Percentiles rank a stretch among this genome's conserved stretches.
Conservation (phyloP, 1,284 basidiomycete genomes). For the Gymnopus androsaceus region DNA sequence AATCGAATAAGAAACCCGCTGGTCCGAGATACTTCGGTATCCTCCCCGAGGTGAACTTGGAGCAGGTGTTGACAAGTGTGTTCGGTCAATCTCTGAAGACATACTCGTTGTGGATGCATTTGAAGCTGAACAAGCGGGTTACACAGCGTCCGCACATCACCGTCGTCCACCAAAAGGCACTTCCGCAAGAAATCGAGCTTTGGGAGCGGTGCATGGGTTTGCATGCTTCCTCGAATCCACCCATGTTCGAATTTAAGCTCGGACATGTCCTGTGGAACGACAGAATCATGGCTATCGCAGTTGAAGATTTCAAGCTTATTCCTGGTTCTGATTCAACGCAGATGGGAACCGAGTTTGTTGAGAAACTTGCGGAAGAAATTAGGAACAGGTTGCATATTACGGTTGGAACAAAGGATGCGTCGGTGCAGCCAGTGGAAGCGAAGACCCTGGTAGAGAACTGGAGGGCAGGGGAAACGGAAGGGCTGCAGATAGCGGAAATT, state of each 20-base stretch:
- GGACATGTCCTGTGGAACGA: slow-evolving; percentile 75
- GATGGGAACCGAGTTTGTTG: slow-evolving; percentile 50
- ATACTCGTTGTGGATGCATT: slow-evolving; percentile 49
- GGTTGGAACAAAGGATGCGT: slow-evolving; percentile 68
- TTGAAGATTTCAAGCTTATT: slow-evolving; percentile 55
- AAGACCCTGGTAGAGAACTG: slow-evolving; percentile 62
- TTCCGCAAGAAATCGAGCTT: slow-evolving; percentile 48
- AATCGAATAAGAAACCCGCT: slow-evolving; percentile 35
- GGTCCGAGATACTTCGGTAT: slow-evolving; percentile 74
- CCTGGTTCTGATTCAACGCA: slow-evolving; percentile 28
- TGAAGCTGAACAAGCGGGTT: slow-evolving; percentile 55
- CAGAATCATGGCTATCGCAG: slow-evolving; percentile 77
- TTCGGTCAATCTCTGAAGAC: slow-evolving; percentile 30
- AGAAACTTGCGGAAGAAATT: slow-evolving; percentile 49
- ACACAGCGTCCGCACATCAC: slow-evolving; percentile 81
- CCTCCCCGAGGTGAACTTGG: slow-evolving; percentile 71
- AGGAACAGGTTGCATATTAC: slow-evolving; percentile 79
- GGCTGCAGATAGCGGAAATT: slow-evolving; percentile 35
- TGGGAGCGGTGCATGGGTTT: slow-evolving; percentile 71
- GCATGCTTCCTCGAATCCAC: slow-evolving; percentile 41
- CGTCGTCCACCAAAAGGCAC: slow-evolving; percentile 71
- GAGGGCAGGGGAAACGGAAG: slow-evolving; percentile 40
- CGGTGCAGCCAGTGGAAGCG: slow-evolving; percentile 73
- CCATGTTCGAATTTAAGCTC: slow-evolving; percentile 65
- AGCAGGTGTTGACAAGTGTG: slow-evolving; percentile 42